Base-by-base conservation (phyloP, 768 basidiomycete species). In the Holtermannia corniformis region DNA sequence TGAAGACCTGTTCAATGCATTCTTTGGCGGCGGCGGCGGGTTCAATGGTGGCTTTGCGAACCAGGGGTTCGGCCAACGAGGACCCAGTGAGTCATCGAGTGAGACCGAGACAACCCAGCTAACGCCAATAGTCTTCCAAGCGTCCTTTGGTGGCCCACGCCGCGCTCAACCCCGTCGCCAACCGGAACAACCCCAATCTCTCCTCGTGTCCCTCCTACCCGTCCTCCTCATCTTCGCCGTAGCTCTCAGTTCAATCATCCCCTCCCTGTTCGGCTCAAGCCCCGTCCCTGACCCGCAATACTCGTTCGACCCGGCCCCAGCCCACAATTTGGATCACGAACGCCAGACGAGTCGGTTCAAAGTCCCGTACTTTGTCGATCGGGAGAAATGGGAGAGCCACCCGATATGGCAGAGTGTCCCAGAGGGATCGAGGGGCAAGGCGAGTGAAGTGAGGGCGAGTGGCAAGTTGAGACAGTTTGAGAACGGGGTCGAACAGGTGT, bases 1-100 rank as follows among this genome's bases (percentile, higher is more conserved):
- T 4, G 93, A 96, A 73, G 93, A 96, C 54, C 69, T 97, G 51
- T 97, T 97, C 76, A 93, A 96, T 68, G 91, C 93, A 86, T 95
- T 97, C 80, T 97, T 97, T 70, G 89, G 89, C 16, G 77, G 85
- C 56, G 81, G 78, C 22, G 77, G 78, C 3, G 53, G 50, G 4
- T 47, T 47, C 46, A 49, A 37, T 28, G 47, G 47, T 11, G 47
- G 25, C 27, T 49, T 49, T 23, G 47, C 7, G 37, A 19, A 25
- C 3, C 25, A 37, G 28, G n/a, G n/a, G n/a, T n/a, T n/a, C n/a
- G n/a, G n/a, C n/a, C n/a, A n/a, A n/a, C 26, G 26, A 4, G 72
- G 73, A 28, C 73, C 74, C 25, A 52, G 61, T 52, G 44, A 47
- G 51, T 50, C 19, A 25, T 16, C 21, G 3, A 14, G 28, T 40